These are phyloP conservation scores for Penicillium sp. DNA, from an alignment of 2,329 filamentous ascomycete species.

Conservation along the genomic window DNA sequence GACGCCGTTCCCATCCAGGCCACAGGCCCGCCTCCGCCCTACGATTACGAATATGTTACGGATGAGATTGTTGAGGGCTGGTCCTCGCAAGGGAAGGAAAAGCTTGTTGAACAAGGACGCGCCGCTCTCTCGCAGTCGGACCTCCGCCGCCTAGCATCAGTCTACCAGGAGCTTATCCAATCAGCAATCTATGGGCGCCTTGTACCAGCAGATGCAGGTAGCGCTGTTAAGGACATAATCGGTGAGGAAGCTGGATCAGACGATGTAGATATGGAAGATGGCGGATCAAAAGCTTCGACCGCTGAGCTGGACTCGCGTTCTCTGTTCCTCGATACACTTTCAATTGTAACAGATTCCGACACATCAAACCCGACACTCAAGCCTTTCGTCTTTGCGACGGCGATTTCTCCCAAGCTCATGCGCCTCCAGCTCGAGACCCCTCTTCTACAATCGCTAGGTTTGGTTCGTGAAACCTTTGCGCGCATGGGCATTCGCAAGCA, in stretches of 20 bases:
- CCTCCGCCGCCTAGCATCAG: conserved; percentile 66
- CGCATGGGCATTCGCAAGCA: conserved; percentile 85
- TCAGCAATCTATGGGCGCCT: conserved; percentile 73
- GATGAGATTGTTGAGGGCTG: conserved; percentile 70
- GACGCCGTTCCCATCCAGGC: conserved; percentile 23
- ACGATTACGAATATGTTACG: conserved; percentile 77
- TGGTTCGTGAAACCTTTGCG: conserved; percentile 84
- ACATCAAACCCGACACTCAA: conserved; percentile 62
- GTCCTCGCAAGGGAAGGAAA: conserved; percentile 68
- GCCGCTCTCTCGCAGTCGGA: conserved; percentile 71
- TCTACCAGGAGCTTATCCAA: conserved; percentile 85
- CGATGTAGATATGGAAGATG: conserved; percentile 51
- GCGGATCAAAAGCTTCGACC: conserved; percentile 43
- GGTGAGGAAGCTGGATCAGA: conserved; percentile 57
- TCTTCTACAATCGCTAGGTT: conserved; percentile 73
- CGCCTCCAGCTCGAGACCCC: conserved; percentile 81
- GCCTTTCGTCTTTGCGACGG: conserved; percentile 72
- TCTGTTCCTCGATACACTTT: conserved; percentile 81
- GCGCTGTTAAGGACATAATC: conserved; percentile 74
- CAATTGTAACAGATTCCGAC: conserved; percentile 76
- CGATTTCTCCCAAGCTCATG: conserved; percentile 72
- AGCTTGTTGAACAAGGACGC: conserved; percentile 67
- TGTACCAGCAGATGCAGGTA: conserved; percentile 70
- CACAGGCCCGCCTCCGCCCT: conserved; percentile 46
- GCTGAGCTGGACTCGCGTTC: conserved; percentile 63